Base-by-base conservation (phyloP, 192 early-diverging fungal genomes). In the Coemansia sp. region DNA sequence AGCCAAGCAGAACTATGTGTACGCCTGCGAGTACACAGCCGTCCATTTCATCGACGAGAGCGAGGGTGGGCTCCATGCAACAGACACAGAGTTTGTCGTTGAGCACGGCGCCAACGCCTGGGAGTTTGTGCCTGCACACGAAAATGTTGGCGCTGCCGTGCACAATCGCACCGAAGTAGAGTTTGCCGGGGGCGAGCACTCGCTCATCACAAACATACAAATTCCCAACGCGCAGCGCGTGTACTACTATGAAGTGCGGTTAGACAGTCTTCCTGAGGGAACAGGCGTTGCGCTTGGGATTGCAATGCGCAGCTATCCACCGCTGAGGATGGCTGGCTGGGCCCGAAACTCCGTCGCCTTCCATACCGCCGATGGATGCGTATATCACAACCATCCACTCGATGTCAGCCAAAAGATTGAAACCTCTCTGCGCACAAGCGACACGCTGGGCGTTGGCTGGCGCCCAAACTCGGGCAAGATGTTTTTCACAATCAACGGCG, bases 401-500 rank as follows among this genome's bases (percentile, higher is more conserved):
- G 67, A 81, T 74, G 65, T 72, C 77, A 85, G 88, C 16, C 78
- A 83, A 11, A 68, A 77, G 16, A 36, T 61, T 4, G 48, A 62
- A 85, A 85, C 65, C 68, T 80, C 45, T 5, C 69, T 72, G 26
- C 74, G 72, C 80, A 63, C 84, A 86, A 73, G 90, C 42, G 91
- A 92, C 73, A 88, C 90, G 3, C 68, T 92, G 45, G 91, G 91
- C 39, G 85, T 90, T 16, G 91, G 90, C 10, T 92, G 89, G 73
- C 83, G 89, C 11, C 90, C 88, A 47, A 72, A 85, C 21, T 87
- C 87, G 49, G 91, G 91, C 45, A 89, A 87, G 36, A 71, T 89
- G 32, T 92, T 92, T 64, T 88, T 91, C 51, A 90, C 90, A 6
- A 68, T 90, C 36, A 92, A 92, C 67, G 91, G 91, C 18, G 85